Evolutionary conservation across 1,284 basidiomycete genomes (phyloP), one percentile per base, ranked within the genome.

Genomic region (Polyporus tsugae): DNA sequence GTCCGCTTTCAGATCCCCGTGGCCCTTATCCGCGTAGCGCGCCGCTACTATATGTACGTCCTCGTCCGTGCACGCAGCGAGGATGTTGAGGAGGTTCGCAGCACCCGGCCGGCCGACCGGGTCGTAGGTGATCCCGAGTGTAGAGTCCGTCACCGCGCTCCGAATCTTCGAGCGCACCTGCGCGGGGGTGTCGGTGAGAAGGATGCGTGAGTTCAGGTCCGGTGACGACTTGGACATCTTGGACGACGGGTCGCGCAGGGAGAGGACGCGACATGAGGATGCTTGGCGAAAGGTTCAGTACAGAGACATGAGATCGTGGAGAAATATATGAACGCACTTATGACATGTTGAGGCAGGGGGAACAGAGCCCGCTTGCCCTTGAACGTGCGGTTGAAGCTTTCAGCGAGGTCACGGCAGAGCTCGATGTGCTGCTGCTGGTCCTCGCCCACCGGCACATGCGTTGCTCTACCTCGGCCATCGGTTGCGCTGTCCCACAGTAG

Each of bases 181-280:
- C 2, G 82, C 76, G 1, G 87, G 79, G 0, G 87, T 81, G 77
- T 98, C 97, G 25, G 95, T 97, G 49, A 98, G 84, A 65, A 95
- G 83, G 73, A 98, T 95, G 35, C 96, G 91, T 1, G 95, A 96
- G n/a, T 87, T 82, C 0, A 87, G 74, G 76, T 95, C 90, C 0
- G 91, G 92, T 0, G 94, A 87, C 0, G 97, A 98, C 80, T 98
- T 98, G 52, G 96, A 98, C 97, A 99, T 99, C 80, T 98, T 99
- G 11, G 91, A 87, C 0, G 84, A 83, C 0, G 96, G 95, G 78
- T 97, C 93, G 66, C 90, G 91, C 17, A 99, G 88, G 3, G 95
- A 97, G 9, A 97, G 87, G 19, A 96, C 84, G 62, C 94, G 88
- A 77, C 88, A 89, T 1, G 90, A 91, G 0, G 90, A 87, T 0